Percentiles rank a stretch among this genome's conserved stretches.
Evolutionary conservation across 2,329 filamentous ascomycete species (phyloP).

Genomic region (Alternaria gaisen): DNA sequence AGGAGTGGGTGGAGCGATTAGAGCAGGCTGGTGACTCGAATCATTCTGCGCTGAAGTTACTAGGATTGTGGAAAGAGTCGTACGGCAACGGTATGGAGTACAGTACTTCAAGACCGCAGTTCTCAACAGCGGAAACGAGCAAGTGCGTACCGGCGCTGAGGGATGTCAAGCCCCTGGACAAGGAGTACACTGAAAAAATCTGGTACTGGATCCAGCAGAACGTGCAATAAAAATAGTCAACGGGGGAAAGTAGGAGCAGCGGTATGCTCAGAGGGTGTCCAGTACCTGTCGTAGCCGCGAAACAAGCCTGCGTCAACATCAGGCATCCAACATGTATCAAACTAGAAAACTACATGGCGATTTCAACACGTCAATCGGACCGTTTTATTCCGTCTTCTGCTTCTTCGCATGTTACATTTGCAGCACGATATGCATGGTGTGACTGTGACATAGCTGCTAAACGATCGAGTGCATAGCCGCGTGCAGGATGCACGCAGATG

Average conservation of each 20-base stretch:
- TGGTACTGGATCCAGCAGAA: constrained; percentile 52
- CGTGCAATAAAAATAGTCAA: constrained; percentile 19
- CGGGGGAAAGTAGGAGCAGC: not conserved
- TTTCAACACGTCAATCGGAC: constrained; percentile 4
- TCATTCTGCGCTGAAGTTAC: constrained; percentile 58
- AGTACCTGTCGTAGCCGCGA: not conserved
- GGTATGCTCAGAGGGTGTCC: not conserved
- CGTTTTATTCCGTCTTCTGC: not conserved
- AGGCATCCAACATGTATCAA: not conserved
- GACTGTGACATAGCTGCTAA: not conserved
- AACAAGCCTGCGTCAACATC: not conserved
- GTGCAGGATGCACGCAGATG: constrained; percentile 1
- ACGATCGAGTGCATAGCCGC: not conserved
- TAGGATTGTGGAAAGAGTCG: constrained; percentile 60
- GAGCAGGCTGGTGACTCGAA: constrained; percentile 42
- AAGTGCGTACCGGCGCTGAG: constrained; percentile 47
- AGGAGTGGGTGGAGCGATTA: constrained; percentile 56
- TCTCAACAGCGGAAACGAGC: constrained; percentile 49
- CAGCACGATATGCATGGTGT: constrained; percentile 2
- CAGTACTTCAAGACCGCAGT: constrained; percentile 27
- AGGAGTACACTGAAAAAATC: constrained; percentile 55
- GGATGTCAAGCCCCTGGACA: constrained; percentile 53
- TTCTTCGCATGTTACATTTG: not conserved
- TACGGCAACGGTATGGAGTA: constrained; percentile 41
- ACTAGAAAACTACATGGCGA: constrained; percentile 2